These are phyloP conservation scores for Cordyceps fumosorosea DNA, from an alignment of 2,329 filamentous ascomycete genomes.

Conservation along the genomic window DNA sequence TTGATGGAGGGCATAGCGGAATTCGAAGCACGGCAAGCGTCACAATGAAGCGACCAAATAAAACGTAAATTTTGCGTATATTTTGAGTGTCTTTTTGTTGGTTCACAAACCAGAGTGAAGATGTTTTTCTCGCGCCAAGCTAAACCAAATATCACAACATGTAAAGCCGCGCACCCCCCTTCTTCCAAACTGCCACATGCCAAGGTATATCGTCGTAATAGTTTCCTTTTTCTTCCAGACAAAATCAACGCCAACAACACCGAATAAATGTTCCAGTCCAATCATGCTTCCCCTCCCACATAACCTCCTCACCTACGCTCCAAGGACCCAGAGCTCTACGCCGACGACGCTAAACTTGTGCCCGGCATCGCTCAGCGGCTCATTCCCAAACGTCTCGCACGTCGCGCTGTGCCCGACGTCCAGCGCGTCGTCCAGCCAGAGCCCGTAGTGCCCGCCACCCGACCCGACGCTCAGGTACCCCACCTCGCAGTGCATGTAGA, in stretches of 20 bases:
- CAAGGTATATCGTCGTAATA: not conserved
- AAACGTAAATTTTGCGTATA: not conserved
- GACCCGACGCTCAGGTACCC: constrained; percentile 82
- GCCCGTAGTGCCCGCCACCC: constrained; percentile 80
- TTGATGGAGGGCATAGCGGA: constrained; percentile 61
- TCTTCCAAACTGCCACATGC: not conserved
- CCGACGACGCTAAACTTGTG: constrained; percentile 86
- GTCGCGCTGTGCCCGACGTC: constrained; percentile 76
- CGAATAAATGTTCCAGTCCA: not conserved
- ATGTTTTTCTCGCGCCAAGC: not conserved
- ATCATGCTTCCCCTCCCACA: not conserved
- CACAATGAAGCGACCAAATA: not conserved
- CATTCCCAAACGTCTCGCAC: constrained; percentile 91
- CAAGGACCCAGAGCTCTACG: constrained; percentile 90
- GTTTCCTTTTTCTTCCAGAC: not conserved
- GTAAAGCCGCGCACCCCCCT: not conserved
- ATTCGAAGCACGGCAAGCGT: constrained; percentile 14
- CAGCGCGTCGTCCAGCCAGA: constrained; percentile 86
- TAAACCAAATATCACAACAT: not conserved
- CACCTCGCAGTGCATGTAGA: constrained; percentile 87
- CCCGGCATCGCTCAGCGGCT: constrained; percentile 86
- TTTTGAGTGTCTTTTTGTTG: not conserved
- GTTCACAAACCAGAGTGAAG: not conserved
- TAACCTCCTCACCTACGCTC: constrained; percentile 31
- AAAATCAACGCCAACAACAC: not conserved